A percentile compares a stretch with the other conserved stretches of the same genome.
Conservation (phyloP, 2,329 filamentous ascomycete genomes). For the Cladosporium sp. region DNA sequence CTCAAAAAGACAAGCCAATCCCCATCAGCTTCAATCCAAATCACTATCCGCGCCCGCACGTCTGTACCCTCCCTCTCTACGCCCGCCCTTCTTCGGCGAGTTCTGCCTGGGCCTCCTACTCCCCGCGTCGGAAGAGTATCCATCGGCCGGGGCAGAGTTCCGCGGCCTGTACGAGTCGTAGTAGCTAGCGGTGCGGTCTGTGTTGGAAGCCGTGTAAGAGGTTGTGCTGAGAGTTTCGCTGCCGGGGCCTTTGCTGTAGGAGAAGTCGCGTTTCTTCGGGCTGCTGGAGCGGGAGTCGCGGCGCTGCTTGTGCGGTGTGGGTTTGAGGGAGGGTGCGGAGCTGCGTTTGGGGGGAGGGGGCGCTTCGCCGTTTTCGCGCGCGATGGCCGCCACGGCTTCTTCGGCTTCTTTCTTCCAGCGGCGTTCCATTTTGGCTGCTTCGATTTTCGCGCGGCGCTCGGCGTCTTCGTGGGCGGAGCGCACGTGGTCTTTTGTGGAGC, state of each 20-base stretch:
- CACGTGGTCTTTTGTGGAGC: slow-evolving; percentile 9
- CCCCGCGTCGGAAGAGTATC: slow-evolving; percentile 20
- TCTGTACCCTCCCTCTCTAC: slow-evolving; percentile 27
- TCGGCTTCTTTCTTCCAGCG: slow-evolving; percentile 38
- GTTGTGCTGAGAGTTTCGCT: slow-evolving; percentile 32
- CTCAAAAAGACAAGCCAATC: no score
- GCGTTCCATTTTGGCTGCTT: slow-evolving; percentile 35
- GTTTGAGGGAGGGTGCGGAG: slow-evolving; percentile 24
- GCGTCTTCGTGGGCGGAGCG: slow-evolving; percentile 30
- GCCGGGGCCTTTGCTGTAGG: slow-evolving; percentile 28
- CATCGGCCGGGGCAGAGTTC: slow-evolving; percentile 16
- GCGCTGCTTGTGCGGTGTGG: slow-evolving; percentile 24
- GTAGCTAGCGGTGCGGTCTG: slow-evolving; percentile 26
- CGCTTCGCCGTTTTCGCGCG: slow-evolving; percentile 27
- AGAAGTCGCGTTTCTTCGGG: slow-evolving; percentile 33
- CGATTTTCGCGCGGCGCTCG: slow-evolving; percentile 33
- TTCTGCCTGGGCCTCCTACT: slow-evolving; percentile 30
- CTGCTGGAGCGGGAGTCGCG: slow-evolving; percentile 26
- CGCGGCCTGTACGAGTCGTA: slow-evolving; percentile 33
- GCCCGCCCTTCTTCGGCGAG: slow-evolving; percentile 24
- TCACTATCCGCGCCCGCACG: slow-evolving; percentile 25
- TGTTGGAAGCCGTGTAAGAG: slow-evolving; percentile 35
- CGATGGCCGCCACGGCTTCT: slow-evolving; percentile 32
- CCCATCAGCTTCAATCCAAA: slow-evolving; percentile 21
- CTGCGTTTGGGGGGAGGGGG: slow-evolving; percentile 22